Evolutionary conservation across 2,329 filamentous ascomycete species (phyloP).

Genomic region (Pseudopithomyces chartarum): DNA sequence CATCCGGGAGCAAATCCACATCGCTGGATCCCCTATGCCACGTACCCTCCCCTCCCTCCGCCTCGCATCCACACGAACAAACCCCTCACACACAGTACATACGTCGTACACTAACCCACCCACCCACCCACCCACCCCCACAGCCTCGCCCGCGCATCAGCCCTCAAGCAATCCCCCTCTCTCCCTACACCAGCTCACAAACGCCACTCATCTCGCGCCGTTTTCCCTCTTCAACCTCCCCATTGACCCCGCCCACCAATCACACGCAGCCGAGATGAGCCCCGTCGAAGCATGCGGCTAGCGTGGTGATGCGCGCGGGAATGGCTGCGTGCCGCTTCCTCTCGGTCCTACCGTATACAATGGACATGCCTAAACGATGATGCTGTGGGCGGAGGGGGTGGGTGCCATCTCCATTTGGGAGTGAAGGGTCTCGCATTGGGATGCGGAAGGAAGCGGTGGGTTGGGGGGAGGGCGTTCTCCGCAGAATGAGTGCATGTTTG

Average conservation of each 20-base stretch:
- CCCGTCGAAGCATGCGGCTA: neutral
- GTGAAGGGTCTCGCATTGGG: neutral
- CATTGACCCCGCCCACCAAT: neutral
- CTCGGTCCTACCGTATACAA: neutral
- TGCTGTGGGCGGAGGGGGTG: neutral
- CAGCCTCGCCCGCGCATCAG: too few relatives aligned
- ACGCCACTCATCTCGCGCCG: too few relatives aligned
- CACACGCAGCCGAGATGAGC: neutral
- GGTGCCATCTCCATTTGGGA: neutral
- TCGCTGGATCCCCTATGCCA: too few relatives aligned
- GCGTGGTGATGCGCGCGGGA: slow-evolving; percentile 1
- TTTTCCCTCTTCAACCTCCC: neutral
- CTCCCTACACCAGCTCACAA: too few relatives aligned
- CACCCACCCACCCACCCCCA: too few relatives aligned
- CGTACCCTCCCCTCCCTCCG: too few relatives aligned
- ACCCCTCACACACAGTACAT: too few relatives aligned
- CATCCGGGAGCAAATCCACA: too few relatives aligned
- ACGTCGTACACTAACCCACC: too few relatives aligned
- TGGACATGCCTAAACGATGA: neutral
- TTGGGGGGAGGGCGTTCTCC: neutral
- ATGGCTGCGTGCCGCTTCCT: neutral
- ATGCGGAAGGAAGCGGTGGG: neutral
- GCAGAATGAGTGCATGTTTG: neutral
- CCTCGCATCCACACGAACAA: too few relatives aligned
- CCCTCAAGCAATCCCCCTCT: too few relatives aligned